A percentile compares a stretch with the other conserved stretches of the same genome.
Conservation (phyloP, 2,329 filamentous ascomycete genomes). For the Thermothelomyces thermophilus region DNA sequence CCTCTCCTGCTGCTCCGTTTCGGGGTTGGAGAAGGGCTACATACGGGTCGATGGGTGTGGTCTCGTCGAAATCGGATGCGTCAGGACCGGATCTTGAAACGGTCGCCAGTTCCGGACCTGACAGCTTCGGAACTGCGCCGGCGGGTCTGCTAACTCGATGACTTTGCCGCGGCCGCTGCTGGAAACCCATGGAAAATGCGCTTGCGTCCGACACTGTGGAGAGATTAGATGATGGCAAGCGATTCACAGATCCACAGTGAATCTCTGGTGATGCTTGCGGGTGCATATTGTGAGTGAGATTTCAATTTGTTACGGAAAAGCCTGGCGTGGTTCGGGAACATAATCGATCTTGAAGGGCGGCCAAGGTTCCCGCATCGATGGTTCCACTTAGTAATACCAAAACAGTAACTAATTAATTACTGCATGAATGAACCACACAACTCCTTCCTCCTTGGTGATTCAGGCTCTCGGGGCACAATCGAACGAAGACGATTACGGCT, state of each 20-base stretch:
- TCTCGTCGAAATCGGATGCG: background rate
- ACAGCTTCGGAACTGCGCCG: background rate
- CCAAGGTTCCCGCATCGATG: too few species aligned
- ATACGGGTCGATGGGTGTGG: background rate
- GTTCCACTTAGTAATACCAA: too few species aligned
- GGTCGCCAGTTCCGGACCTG: background rate
- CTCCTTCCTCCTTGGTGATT: too few species aligned
- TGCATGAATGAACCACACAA: too few species aligned
- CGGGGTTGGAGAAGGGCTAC: background rate
- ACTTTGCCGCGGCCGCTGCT: background rate
- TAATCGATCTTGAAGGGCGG: too few species aligned
- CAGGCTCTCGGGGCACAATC: too few species aligned
- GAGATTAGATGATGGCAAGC: background rate
- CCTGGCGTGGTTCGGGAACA: too few species aligned
- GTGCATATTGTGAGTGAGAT: too few species aligned
- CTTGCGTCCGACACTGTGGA: background rate
- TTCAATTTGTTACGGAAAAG: too few species aligned
- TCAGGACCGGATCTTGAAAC: constrained; percentile 13
- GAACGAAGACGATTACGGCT: too few species aligned
- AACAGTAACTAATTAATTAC: too few species aligned
- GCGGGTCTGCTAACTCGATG: background rate
- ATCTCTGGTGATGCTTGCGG: background rate
- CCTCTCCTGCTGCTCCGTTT: background rate
- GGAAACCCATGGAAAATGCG: background rate
- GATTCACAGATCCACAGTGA: background rate